Conservation (phyloP, 148 eudicot genomes). For the Tetragonia tetragonoides region DNA sequence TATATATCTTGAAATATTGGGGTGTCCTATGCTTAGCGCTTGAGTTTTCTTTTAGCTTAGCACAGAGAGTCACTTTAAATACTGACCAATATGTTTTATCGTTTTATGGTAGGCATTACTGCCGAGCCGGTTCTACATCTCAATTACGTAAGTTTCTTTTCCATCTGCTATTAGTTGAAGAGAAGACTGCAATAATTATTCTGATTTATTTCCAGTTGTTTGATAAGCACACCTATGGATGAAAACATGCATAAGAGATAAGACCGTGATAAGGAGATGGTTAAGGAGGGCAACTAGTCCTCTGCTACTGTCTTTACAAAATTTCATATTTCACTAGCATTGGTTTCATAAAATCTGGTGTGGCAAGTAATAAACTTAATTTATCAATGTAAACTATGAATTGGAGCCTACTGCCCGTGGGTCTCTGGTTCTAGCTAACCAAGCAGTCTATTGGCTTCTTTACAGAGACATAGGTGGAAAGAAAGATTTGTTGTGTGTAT, state of each 20-base stretch:
- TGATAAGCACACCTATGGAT: background rate
- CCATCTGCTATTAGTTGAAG: background rate
- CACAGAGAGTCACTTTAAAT: background rate
- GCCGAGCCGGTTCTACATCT: conserved; percentile 69
- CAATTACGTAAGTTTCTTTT: conserved; percentile 44
- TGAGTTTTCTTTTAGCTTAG: background rate
- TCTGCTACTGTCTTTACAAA: no score
- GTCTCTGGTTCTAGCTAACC: no score
- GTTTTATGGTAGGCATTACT: conserved; percentile 56
- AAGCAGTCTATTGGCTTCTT: no score
- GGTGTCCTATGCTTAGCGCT: conserved; percentile 2
- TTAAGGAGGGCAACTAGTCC: no score
- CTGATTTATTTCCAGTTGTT: background rate
- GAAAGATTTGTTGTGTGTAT: no score
- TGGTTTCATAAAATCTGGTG: no score
- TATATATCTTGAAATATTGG: conserved; percentile 21
- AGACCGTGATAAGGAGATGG: no score
- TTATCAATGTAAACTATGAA: no score
- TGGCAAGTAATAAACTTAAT: no score
- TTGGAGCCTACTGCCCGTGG: no score
- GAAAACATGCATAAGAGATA: background rate
- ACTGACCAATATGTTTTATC: conserved; percentile 17
- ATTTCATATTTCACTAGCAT: no score
- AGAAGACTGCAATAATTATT: background rate
- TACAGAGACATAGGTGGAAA: no score